Evolutionary conservation across 2,329 filamentous ascomycete genomes (phyloP).

Genomic region (Neopestalotiopsis rosae): DNA sequence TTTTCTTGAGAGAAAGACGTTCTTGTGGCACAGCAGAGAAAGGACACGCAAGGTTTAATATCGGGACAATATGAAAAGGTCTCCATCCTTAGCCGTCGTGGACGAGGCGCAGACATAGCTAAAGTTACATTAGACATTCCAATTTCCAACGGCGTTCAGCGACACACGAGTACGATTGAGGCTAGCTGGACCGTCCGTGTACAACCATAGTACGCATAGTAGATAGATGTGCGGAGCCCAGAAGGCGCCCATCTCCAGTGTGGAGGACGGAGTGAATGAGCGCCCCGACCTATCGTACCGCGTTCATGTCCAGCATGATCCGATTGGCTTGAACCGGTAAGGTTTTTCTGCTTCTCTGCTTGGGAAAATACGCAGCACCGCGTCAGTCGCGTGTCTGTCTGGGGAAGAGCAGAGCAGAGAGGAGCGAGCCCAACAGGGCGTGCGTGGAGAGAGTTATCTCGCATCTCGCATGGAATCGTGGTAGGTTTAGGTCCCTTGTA

Average conservation of each 20-base stretch:
- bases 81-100: slow-evolving; percentile 5
- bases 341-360: not conserved
- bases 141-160: slow-evolving; percentile 2
- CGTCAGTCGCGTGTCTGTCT: not conserved
- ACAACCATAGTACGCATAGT: not conserved
- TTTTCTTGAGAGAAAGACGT: not conserved
- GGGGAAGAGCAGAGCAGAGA: not conserved
- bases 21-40: not conserved
- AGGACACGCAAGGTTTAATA: slow-evolving; percentile 3
- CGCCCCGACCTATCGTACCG: not conserved
- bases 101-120: slow-evolving; percentile 5
- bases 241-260: slow-evolving; percentile 4
- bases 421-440: not conserved
- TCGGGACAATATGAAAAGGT: slow-evolving; percentile 1
- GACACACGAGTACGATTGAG: slow-evolving; percentile 3
- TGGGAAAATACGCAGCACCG: not conserved
- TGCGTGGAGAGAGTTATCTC: not conserved
- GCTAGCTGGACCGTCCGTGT: not conserved
- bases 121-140: too few relatives aligned
- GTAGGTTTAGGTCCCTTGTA: not conserved
- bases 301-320: not conserved
- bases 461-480: too few relatives aligned
- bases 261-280: slow-evolving; percentile 6
- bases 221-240: not conserved
- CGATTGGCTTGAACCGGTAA: not conserved